phyloP scores from a whole-genome alignment of 352 stramenopile species.

The Albugo laibachii region DNA sequence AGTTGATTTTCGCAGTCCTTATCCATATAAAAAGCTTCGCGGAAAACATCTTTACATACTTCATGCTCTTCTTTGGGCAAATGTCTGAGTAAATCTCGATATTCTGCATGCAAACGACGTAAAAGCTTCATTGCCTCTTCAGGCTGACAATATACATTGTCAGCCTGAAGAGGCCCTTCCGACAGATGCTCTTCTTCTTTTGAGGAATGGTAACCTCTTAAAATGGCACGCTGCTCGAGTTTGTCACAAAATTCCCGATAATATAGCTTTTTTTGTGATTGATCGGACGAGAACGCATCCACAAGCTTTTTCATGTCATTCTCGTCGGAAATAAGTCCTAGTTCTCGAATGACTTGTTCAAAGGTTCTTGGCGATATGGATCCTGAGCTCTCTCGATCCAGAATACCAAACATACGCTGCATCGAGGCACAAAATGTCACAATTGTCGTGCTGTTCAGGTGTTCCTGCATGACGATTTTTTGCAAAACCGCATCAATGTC shows the following conservation, averaged over 20 bases:
- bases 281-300: too few relatives aligned
- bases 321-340: too few relatives aligned
- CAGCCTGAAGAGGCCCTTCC: too few relatives aligned
- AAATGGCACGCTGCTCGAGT: too few relatives aligned
- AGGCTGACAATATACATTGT: background rate
- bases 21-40: constrained; percentile 22
- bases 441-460: constrained; percentile 19
- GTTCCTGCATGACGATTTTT: constrained; percentile 25
- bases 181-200: too few relatives aligned
- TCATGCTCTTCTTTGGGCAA: constrained; percentile 21
- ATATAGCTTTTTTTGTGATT: too few relatives aligned
- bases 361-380: constrained; percentile 24
- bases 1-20: constrained; percentile 13
- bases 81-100: constrained; percentile 23
- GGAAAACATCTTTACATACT: constrained; percentile 4
- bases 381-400: constrained; percentile 49
- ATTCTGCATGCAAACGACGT: background rate
- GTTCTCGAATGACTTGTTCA: constrained; percentile 28
- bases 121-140: background rate
- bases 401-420: constrained; percentile 63
- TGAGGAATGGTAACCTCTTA: too few relatives aligned
- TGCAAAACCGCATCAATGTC: constrained; percentile 23
- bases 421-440: constrained; percentile 36
- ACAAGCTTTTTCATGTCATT: too few relatives aligned
- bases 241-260: too few relatives aligned